Base-by-base conservation (phyloP, 352 stramenopile genomes). In the Globisporangium cederbergense region DNA sequence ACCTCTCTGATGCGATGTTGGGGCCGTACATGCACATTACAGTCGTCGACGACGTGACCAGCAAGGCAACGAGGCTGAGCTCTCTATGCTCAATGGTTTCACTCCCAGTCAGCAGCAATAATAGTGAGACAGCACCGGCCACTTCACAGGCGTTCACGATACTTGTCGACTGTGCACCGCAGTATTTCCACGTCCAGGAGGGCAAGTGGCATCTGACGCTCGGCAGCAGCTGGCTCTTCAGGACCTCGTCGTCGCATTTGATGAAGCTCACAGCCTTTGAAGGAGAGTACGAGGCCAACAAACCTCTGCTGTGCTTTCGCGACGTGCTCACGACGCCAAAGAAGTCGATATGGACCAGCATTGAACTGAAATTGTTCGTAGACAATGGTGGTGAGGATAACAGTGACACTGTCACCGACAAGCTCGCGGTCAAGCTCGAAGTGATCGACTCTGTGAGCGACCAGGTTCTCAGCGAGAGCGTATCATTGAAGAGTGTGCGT, bases 221-320 rank as follows among this genome's bases (percentile, higher is more conserved):
- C 1, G 80, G 75, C 3, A 89, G 80, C 50, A 70, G 73, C 42
- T 79, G 79, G 51, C 58, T 68, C 22, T 87, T 86, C 51, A 69
- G 67, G 20, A 70, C 77, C 30, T 64, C 71, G 1, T 73, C 70
- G 9, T 69, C 73, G 9, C 71, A 80, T 47, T 57, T 67, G 32
- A 81, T 78, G 56, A 76, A 71, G 53, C 45, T 77, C 22, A 90
- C 73, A 3, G 61, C 56, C 1, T 93, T 90, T 46, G 72, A 66
- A 36, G 83, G 77, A 1, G 34, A 50, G 0, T 94, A 90, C 57
- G 77, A 75, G 32, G 76, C 85, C 20, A 94, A 94, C 69, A 87
- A 88, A 18, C 70, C 78, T 0, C 64, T 91, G 36, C 36, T 88
- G 4, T 81, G 76, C 34, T 86, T 94, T 22, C 83, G 85, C 49